These are phyloP conservation scores for Pleurotus sapidus DNA, from an alignment of 768 basidiomycete genomes.

Conservation along the genomic window DNA sequence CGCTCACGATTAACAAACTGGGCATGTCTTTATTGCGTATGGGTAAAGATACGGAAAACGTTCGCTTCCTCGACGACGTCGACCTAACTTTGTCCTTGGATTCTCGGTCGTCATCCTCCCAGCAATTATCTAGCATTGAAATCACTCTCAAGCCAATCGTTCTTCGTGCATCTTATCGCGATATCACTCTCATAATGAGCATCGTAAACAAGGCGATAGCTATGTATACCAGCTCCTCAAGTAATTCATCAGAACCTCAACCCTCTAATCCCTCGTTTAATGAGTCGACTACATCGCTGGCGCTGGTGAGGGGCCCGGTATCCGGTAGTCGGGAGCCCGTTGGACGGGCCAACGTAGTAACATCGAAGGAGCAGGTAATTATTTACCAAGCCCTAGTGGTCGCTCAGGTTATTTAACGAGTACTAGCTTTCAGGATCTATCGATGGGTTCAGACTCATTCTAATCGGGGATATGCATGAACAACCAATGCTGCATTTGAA, in stretches of 20 bases:
- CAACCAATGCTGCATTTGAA: conserved; percentile 91
- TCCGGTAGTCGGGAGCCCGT: conserved; percentile 12
- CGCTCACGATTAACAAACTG: conserved; percentile 73
- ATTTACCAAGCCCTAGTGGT: background rate
- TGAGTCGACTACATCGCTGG: background rate
- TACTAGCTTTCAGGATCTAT: conserved; percentile 77
- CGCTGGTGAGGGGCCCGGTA: too few species aligned
- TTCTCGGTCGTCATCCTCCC: conserved; percentile 64
- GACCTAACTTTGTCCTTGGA: conserved; percentile 88
- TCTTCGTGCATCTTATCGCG: conserved; percentile 93
- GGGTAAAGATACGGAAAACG: conserved; percentile 78
- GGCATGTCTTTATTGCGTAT: conserved; percentile 95
- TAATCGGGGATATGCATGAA: conserved; percentile 95
- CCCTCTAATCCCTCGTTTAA: conserved; percentile 6
- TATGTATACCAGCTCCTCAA: conserved; percentile 54
- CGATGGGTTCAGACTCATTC: conserved; percentile 88
- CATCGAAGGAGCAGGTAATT: conserved; percentile 81
- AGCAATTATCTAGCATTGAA: conserved; percentile 82
- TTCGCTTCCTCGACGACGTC: conserved; percentile 91
- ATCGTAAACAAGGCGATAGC: conserved; percentile 87
- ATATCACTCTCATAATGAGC: conserved; percentile 83
- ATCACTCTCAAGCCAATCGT: conserved; percentile 79
- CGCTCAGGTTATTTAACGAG: background rate
- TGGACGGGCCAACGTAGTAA: conserved; percentile 41
- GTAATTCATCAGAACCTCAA: conserved; percentile 14